These are phyloP conservation scores for Hanseniaspora singularis DNA, from an alignment of 805 yeast genomes.

Conservation along the genomic window DNA sequence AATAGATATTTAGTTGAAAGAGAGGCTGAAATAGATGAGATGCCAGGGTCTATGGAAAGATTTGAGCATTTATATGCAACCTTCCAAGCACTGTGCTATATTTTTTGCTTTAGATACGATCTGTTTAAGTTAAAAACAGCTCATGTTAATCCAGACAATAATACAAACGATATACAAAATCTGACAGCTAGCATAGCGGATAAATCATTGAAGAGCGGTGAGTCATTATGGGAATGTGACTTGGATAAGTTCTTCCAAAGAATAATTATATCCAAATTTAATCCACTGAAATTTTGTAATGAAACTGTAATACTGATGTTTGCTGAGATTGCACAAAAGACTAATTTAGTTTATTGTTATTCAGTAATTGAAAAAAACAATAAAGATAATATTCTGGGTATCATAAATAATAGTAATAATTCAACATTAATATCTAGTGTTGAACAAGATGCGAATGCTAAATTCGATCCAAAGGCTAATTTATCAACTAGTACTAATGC, in stretches of 20 bases:
- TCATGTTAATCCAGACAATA: background rate
- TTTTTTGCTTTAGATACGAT: conserved; percentile 77
- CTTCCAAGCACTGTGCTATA: conserved; percentile 78
- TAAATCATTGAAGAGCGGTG: conserved; percentile 17
- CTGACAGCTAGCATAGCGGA: conserved; percentile 2
- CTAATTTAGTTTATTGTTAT: conserved; percentile 84
- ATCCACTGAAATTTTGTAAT: conserved; percentile 85
- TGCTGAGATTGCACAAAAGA: conserved; percentile 82
- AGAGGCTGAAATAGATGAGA: conserved; percentile 59
- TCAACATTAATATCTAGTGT: too few species aligned
- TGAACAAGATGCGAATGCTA: too few species aligned
- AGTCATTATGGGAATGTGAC: conserved; percentile 54
- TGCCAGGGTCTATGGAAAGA: conserved; percentile 69
- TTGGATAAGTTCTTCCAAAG: conserved; percentile 80
- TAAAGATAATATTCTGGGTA: conserved; percentile 35
- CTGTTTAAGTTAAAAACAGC: conserved; percentile 31
- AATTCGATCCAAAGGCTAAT: too few species aligned
- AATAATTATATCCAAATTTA: conserved; percentile 74
- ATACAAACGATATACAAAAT: conserved; percentile 20
- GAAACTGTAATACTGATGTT: conserved; percentile 87
- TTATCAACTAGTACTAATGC: conserved; percentile 21
- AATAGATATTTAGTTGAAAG: conserved; percentile 70
- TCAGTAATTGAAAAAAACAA: conserved; percentile 85
- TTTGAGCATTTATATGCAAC: conserved; percentile 83
- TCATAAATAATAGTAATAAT: conserved; percentile 27